Evolutionary conservation across 164 flowering plant genomes (phyloP), one percentile per base, ranked within the genome.

Genomic region (Magnolia changhungtana): DNA sequence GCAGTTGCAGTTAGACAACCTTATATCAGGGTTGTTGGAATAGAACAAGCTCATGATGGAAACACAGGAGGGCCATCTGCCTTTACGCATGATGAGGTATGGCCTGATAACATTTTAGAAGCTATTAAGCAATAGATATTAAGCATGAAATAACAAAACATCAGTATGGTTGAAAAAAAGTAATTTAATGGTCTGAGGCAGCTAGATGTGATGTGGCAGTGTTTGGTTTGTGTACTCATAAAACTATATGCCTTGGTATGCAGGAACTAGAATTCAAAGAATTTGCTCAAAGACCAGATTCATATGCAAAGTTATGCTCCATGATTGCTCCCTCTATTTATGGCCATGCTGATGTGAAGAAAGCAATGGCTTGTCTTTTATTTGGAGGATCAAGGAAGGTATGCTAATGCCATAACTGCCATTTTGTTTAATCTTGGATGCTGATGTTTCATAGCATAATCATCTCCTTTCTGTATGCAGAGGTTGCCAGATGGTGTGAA

Each of bases 331-430:
- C 99, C 63, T 94, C 99, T 18, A 96, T 96, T 64, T 96, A 87
- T 83, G 99, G 99, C 18, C 98, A 96, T 78, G 92, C 78, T 29
- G 95, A 96, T 81, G 96, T 96, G 72, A 96, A 96, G 84, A 96
- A 90, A 83, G 98, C 98, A 50, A 89, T 96, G 74, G 98, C 98
- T 77, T 94, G 98, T 80, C 96, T 94, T 76, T 75, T 96, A 69
- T 96, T 96, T 88, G 98, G 99, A 80, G 99, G 99, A 61, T 94
- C 99, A 23, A 86, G 98, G 72, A 96, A 96, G 98, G 99, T 94
- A 87, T 16, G 61, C 45, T 55, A 55, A 16, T 72, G 52, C 67
- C 49, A 51, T 18, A 29, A 31, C 4, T n/a, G 21, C 18, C 49
- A 67, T 72, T 67, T 77, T 76, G 31, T 74, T 8, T 8, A 8